Evolutionary conservation across 2,329 filamentous ascomycete genomes (phyloP).

Genomic region (Elsinoe necatrix): DNA sequence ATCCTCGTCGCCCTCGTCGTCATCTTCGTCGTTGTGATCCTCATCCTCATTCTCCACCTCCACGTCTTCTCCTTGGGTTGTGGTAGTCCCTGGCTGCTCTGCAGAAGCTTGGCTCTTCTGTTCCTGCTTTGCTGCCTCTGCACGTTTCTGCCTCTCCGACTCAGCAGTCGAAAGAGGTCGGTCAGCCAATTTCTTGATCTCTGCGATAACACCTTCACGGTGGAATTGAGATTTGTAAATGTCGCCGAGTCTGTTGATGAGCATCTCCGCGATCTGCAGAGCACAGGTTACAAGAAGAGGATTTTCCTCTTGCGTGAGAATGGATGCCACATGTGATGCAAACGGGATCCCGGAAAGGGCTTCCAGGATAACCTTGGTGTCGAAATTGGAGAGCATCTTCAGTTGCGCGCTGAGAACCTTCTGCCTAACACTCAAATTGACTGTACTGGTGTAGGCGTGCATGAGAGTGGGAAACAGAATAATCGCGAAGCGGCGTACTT

Average conservation of each 20-base stretch:
- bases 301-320: slow-evolving; percentile 91
- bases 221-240: slow-evolving; percentile 97
- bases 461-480: slow-evolving; percentile 92
- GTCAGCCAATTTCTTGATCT: slow-evolving; percentile 73
- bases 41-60: slow-evolving; percentile 40
- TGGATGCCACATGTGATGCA: slow-evolving; percentile 89
- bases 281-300: slow-evolving; percentile 76
- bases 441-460: slow-evolving; percentile 94
- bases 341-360: slow-evolving; percentile 83
- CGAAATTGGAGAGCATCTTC: slow-evolving; percentile 96
- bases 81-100: slow-evolving; percentile 18
- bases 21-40: slow-evolving; percentile 44
- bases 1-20: slow-evolving; percentile 49
- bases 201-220: slow-evolving; percentile 86
- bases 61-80: slow-evolving; percentile 34
- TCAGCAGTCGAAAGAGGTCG: slow-evolving; percentile 24
- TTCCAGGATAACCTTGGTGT: slow-evolving; percentile 73
- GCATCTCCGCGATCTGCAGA: slow-evolving; percentile 78
- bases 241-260: slow-evolving; percentile 72
- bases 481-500: slow-evolving; percentile 85
- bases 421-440: slow-evolving; percentile 87
- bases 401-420: slow-evolving; percentile 93
- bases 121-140: slow-evolving; percentile 14
- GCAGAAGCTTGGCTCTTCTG: slow-evolving; percentile 18
- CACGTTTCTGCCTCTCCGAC: slow-evolving; percentile 7